A percentile compares a stretch with the other conserved stretches of the same genome.
phyloP scores from a whole-genome alignment of 805 yeast species.

The Pichia occidentalis region DNA sequence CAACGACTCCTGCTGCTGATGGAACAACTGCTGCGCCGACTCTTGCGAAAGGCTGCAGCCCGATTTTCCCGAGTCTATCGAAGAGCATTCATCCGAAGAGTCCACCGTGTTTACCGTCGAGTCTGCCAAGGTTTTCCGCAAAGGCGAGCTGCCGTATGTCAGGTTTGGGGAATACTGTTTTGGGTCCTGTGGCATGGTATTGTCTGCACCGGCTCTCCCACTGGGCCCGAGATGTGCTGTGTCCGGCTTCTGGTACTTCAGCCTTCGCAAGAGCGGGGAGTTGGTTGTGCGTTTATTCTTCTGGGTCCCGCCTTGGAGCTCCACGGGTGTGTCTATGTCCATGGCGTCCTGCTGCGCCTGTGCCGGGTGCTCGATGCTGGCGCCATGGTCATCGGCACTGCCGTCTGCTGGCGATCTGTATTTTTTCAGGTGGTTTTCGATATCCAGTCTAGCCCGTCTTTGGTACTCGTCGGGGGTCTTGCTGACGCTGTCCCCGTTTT shows the following conservation, averaged over 20 bases:
- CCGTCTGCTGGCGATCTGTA: conserved; percentile 1
- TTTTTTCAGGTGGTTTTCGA: conserved; percentile 24
- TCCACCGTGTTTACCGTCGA: conserved; percentile 17
- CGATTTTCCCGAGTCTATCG: conserved; percentile 20
- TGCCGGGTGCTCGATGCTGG: too few relatives aligned
- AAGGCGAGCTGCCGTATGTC: conserved; percentile 31
- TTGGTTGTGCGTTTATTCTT: too few relatives aligned
- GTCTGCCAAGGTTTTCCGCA: conserved; percentile 23
- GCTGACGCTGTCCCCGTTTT: conserved; percentile 23
- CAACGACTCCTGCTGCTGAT: conserved; percentile 12
- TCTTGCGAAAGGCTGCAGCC: conserved; percentile 14
- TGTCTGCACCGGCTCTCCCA: too few relatives aligned
- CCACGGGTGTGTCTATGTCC: too few relatives aligned
- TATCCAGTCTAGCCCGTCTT: conserved; percentile 28
- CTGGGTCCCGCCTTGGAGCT: too few relatives aligned
- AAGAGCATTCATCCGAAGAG: conserved; percentile 21
- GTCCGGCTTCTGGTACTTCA: too few relatives aligned
- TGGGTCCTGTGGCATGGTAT: background rate
- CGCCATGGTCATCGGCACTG: too few relatives aligned
- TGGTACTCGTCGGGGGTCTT: conserved; percentile 30
- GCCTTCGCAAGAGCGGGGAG: too few relatives aligned
- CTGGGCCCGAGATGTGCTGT: too few relatives aligned
- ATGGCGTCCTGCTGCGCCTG: too few relatives aligned
- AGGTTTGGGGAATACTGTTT: conserved; percentile 6
- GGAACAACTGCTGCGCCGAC: conserved; percentile 13